Conservation (phyloP, 2,329 filamentous ascomycete genomes). For the Ophiosphaerella narmari region DNA sequence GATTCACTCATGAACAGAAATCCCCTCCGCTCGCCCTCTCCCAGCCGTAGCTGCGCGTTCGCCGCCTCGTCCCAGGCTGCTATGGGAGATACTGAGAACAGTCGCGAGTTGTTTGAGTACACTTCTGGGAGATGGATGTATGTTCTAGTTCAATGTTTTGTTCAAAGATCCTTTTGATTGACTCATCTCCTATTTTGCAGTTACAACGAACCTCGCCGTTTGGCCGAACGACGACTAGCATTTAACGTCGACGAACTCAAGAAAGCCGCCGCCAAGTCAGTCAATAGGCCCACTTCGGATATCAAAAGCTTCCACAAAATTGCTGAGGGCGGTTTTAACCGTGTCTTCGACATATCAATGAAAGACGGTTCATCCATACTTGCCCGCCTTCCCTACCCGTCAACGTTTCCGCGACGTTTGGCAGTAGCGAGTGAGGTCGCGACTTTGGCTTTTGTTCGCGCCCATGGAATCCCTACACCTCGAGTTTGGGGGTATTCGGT, state of each 20-base stretch:
- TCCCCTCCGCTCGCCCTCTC: no score
- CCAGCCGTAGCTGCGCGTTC: no score
- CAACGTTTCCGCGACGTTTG: slow-evolving; percentile 28
- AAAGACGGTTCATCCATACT: slow-evolving; percentile 33
- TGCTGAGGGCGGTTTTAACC: slow-evolving; percentile 46
- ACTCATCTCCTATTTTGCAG: slow-evolving; percentile 5
- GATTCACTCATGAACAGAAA: no score
- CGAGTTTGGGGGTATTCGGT: slow-evolving; percentile 27
- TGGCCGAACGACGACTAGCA: slow-evolving; percentile 21
- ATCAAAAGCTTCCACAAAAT: slow-evolving; percentile 36
- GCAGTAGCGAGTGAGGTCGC: slow-evolving; percentile 47
- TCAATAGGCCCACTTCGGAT: slow-evolving; percentile 18
- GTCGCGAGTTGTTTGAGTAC: slow-evolving; percentile 28
- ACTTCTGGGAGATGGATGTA: slow-evolving; percentile 33
- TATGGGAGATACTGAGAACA: no score
- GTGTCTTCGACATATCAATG: slow-evolving; percentile 38
- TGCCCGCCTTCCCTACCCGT: slow-evolving; percentile 42
- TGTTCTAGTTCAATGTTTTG: neutral
- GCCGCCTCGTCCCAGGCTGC: no score
- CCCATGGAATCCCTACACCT: slow-evolving; percentile 30
- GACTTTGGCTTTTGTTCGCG: slow-evolving; percentile 39
- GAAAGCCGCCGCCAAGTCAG: slow-evolving; percentile 22
- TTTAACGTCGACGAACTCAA: slow-evolving; percentile 31
- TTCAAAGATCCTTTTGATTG: neutral
- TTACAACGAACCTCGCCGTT: slow-evolving; percentile 27